Percentiles rank a stretch among this genome's conserved stretches.
Conservation (phyloP, 75 land plant species). For the Chamaecyparis obtusa region DNA sequence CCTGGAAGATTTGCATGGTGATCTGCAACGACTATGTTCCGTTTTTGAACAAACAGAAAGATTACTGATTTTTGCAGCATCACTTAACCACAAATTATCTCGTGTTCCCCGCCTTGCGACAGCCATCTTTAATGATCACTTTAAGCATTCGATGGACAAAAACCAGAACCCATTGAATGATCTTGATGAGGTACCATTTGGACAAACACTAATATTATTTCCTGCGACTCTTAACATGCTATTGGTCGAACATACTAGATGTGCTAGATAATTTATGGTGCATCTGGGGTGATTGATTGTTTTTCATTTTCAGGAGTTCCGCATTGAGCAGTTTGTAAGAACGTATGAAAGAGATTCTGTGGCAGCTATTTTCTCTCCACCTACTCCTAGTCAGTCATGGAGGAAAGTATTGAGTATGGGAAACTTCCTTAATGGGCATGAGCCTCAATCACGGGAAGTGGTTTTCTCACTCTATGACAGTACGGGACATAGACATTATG, state of each 20-base stretch:
- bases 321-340: slow-evolving; percentile 36
- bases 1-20: slow-evolving; percentile 47
- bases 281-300: neutral
- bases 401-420: slow-evolving; percentile 93
- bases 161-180: neutral
- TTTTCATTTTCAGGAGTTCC: slow-evolving; percentile 34
- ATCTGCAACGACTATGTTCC: slow-evolving; percentile 59
- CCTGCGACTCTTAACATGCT: neutral
- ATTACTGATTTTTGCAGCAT: slow-evolving; percentile 68
- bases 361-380: slow-evolving; percentile 65
- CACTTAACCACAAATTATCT: slow-evolving; percentile 71
- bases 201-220: neutral
- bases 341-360: slow-evolving; percentile 66
- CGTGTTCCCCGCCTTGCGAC: slow-evolving; percentile 58
- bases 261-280: neutral
- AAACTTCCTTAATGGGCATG: slow-evolving; percentile 94
- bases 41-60: slow-evolving; percentile 78
- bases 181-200: slow-evolving; percentile 41
- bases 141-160: slow-evolving; percentile 33
- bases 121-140: slow-evolving; percentile 55
- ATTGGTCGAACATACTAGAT: neutral
- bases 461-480: slow-evolving; percentile 50
- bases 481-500: slow-evolving; percentile 32
- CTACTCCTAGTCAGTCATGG: slow-evolving; percentile 74
- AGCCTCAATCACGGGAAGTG: slow-evolving; percentile 78